Conservation (phyloP, 331 rosid species). For the Stylosanthes scabra region DNA sequence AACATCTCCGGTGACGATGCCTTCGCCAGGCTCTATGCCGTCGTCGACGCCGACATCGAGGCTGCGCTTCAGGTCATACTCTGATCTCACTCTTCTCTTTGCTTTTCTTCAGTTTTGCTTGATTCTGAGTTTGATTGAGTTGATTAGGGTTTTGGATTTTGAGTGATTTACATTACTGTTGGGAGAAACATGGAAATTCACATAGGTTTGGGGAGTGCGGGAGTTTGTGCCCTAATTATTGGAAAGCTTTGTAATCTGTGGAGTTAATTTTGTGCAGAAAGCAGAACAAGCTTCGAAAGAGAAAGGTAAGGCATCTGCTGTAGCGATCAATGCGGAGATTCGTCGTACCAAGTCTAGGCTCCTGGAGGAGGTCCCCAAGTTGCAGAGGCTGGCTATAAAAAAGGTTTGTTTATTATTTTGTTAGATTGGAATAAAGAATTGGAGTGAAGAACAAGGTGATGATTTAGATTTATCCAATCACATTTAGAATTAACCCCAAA, state of each 20-base stretch:
- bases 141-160: not conserved
- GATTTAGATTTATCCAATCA: not conserved
- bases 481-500: not conserved
- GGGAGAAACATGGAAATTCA: not conserved
- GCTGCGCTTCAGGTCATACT: conserved; percentile 66
- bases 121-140: not conserved
- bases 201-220: not conserved
- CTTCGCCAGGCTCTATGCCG: conserved; percentile 83
- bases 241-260: not conserved
- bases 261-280: conserved; percentile 66
- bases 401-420: conserved; percentile 55
- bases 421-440: not conserved
- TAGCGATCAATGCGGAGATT: conserved; percentile 96
- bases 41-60: conserved; percentile 80
- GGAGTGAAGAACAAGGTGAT: conserved; percentile 3
- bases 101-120: conserved; percentile 12
- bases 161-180: not conserved
- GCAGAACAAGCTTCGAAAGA: conserved; percentile 91
- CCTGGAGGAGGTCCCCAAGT: conserved; percentile 93
- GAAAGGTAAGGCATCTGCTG: conserved; percentile 87
- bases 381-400: conserved; percentile 90
- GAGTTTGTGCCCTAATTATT: conserved; percentile 25
- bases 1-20: conserved; percentile 95
- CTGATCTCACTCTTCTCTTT: conserved; percentile 18
- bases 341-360: conserved; percentile 94